A percentile compares a stretch with the other conserved stretches of the same genome.
phyloP scores from a whole-genome alignment of 2,329 filamentous ascomycete genomes.

The Neoscytalidium dimidiatum region DNA sequence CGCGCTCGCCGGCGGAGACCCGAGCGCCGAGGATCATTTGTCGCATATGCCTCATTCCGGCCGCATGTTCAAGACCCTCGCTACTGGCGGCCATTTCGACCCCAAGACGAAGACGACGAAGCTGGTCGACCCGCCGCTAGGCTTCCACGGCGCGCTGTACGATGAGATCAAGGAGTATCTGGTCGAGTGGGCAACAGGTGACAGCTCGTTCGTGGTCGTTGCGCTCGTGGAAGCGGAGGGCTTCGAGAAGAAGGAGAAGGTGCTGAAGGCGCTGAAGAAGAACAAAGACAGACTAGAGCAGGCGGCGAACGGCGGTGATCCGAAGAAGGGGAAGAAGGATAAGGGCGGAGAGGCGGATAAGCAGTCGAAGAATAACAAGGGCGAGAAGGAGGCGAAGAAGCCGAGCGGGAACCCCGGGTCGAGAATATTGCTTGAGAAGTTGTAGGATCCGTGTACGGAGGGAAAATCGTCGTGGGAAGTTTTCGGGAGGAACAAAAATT shows the following conservation, averaged over 20 bases:
- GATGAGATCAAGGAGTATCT: constrained; percentile 74
- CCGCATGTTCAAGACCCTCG: constrained; percentile 86
- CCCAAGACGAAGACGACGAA: constrained; percentile 68
- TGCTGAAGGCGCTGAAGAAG: constrained; percentile 71
- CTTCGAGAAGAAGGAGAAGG: constrained; percentile 66
- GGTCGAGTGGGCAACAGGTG: constrained; percentile 80
- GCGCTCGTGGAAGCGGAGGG: constrained; percentile 71
- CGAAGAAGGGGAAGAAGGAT: constrained; percentile 42
- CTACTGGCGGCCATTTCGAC: constrained; percentile 87
- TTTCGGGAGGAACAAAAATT: not conserved
- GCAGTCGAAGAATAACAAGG: constrained; percentile 23
- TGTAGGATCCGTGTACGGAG: not conserved
- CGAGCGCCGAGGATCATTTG: constrained; percentile 56
- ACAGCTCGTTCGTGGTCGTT: constrained; percentile 84
- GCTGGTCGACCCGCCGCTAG: constrained; percentile 72
- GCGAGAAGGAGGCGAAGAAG: constrained; percentile 32
- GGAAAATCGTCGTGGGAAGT: too few species aligned
- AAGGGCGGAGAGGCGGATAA: constrained; percentile 47
- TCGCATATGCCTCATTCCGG: constrained; percentile 66
- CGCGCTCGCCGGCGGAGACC: constrained; percentile 40
- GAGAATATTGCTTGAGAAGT: constrained; percentile 47
- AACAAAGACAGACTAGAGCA: constrained; percentile 70
- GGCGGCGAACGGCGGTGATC: constrained; percentile 61
- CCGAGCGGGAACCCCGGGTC: constrained; percentile 50
- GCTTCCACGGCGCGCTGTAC: constrained; percentile 82